Percentiles rank a stretch among this genome's conserved stretches.
These are phyloP conservation scores for Ambispora gerdemannii DNA, from an alignment of 192 early-diverging fungal genomes.

Conservation along the genomic window DNA sequence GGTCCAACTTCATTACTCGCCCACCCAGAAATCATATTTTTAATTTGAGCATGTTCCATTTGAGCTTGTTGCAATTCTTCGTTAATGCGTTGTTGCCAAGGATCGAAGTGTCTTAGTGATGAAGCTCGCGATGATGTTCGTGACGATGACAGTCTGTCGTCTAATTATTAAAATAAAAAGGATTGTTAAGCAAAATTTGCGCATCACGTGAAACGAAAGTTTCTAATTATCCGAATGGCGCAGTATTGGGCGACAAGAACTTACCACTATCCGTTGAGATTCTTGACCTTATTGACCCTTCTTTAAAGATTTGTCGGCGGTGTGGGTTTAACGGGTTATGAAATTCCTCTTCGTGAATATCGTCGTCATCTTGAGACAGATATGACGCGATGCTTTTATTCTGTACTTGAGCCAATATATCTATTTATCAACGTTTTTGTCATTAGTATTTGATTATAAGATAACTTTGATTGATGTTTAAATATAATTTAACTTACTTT, in stretches of 20 bases:
- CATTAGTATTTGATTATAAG: neutral
- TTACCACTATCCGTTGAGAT: neutral
- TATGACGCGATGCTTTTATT: constrained; percentile 2
- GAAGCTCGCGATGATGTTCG: neutral
- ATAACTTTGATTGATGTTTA: neutral
- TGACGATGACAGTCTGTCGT: neutral
- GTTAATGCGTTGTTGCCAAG: neutral
- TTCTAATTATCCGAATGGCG: neutral
- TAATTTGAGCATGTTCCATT: neutral
- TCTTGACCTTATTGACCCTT: neutral
- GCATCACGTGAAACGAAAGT: neutral
- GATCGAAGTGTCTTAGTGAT: neutral
- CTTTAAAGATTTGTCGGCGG: neutral
- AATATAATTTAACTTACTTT: neutral
- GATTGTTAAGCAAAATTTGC: neutral
- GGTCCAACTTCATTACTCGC: neutral
- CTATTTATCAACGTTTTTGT: neutral
- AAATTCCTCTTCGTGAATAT: neutral
- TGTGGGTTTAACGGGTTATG: neutral
- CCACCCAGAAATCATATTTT: constrained; percentile 6
- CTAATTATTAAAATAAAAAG: neutral
- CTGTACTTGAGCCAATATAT: neutral
- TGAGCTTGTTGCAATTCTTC: neutral
- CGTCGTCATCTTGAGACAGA: neutral
- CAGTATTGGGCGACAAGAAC: neutral